A percentile compares a stretch with the other conserved stretches of the same genome.
These are phyloP conservation scores for Beauveria pseudobassiana DNA, from an alignment of 2,329 filamentous ascomycete species.

Conservation along the genomic window DNA sequence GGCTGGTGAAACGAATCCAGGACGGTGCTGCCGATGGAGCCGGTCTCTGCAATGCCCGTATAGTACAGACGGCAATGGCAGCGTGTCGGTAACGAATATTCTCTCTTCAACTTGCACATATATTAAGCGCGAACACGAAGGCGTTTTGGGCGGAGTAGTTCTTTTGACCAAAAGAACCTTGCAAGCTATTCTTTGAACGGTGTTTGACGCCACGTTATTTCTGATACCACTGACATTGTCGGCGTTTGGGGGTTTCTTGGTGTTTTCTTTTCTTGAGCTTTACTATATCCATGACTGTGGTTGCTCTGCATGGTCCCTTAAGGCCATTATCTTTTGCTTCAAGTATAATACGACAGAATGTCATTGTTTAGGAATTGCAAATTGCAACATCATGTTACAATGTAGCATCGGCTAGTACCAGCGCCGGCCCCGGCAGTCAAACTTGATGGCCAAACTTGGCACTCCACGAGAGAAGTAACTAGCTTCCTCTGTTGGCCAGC, in stretches of 20 bases:
- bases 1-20: constrained; percentile 28
- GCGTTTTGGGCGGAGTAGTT: not conserved
- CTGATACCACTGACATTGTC: constrained; percentile 9
- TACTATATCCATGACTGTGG: not conserved
- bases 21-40: constrained; percentile 27
- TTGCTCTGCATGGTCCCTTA: not conserved
- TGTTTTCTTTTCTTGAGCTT: not conserved
- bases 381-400: no score
- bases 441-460: no score
- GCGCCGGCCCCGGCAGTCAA: no score
- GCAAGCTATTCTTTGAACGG: not conserved
- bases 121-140: not conserved
- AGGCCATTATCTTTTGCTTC: not conserved
- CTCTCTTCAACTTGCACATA: not conserved
- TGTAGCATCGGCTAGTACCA: no score
- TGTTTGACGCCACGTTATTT: not conserved
- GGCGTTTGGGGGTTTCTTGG: not conserved
- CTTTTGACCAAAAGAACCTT: not conserved
- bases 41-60: constrained; percentile 18
- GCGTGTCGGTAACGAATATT: not conserved
- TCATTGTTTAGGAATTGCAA: not conserved
- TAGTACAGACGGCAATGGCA: not conserved
- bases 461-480: no score
- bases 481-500: no score
- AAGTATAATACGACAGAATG: not conserved